Evolutionary conservation across 139 green algal genomes (phyloP).

Genomic region (Haematococcus sp.): DNA sequence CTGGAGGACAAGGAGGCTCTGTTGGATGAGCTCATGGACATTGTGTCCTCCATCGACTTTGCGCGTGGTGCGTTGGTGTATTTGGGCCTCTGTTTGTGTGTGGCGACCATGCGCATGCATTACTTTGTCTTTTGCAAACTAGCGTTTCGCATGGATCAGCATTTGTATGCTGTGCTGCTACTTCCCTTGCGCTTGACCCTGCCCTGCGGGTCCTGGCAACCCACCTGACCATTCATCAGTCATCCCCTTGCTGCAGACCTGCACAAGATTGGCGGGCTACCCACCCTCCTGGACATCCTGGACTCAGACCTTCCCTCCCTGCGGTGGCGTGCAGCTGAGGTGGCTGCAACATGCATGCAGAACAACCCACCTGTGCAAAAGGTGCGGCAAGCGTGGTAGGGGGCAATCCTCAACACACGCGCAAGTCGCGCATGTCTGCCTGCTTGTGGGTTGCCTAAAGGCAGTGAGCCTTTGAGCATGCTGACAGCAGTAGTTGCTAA

Average conservation of each 20-base stretch:
- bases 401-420: background rate
- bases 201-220: no score
- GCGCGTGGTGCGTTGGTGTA: constrained; percentile 45
- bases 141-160: background rate
- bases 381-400: constrained; percentile 8
- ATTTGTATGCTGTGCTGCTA: background rate
- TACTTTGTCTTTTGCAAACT: background rate
- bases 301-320: constrained; percentile 45
- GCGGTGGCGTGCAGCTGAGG: constrained; percentile 68
- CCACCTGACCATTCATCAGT: no score
- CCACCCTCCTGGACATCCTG: constrained; percentile 71
- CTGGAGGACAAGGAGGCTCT: constrained; percentile 61
- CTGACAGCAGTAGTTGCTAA: no score
- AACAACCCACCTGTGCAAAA: constrained; percentile 82
- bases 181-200: background rate
- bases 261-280: constrained; percentile 77
- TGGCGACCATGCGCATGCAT: background rate
- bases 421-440: no score
- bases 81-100: background rate
- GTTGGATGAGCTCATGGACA: constrained; percentile 82
- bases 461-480: no score
- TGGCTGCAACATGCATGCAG: constrained; percentile 75
- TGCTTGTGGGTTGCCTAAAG: no score
- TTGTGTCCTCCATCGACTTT: constrained; percentile 77
- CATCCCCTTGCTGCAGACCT: constrained; percentile 57